A percentile compares a stretch with the other conserved stretches of the same genome.
These are phyloP conservation scores for Corrigiola litoralis DNA, from an alignment of 179 eudicot species.

Conservation along the genomic window DNA sequence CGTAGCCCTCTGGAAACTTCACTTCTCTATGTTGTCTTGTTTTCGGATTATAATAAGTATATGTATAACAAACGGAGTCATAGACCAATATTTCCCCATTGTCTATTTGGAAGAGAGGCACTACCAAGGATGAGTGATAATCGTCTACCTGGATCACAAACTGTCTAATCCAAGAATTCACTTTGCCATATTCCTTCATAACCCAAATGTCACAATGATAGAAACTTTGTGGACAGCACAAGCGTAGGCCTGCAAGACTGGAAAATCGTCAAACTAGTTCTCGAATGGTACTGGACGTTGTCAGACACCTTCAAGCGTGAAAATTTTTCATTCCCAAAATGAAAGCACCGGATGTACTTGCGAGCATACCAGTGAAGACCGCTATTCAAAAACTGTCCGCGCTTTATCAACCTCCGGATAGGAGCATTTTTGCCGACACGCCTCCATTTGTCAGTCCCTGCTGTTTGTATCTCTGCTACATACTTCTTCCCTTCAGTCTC, in stretches of 20 bases:
- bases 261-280: background rate
- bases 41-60: no score
- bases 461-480: conserved; percentile 5
- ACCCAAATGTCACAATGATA: background rate
- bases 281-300: background rate
- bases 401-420: background rate
- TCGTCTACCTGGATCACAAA: no score
- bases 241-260: background rate
- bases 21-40: no score
- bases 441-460: background rate
- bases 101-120: background rate
- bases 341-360: background rate
- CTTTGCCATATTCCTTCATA: background rate
- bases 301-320: background rate
- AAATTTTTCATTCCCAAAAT: background rate
- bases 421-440: conserved; percentile 3
- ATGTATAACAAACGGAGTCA: no score
- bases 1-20: no score
- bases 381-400: background rate
- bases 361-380: background rate
- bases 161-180: background rate
- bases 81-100: background rate
- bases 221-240: background rate
- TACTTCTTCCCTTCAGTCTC: background rate
- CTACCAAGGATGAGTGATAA: no score